Base-by-base conservation (phyloP, 2,329 filamentous ascomycete species). In the Aspergillus alliaceus region DNA sequence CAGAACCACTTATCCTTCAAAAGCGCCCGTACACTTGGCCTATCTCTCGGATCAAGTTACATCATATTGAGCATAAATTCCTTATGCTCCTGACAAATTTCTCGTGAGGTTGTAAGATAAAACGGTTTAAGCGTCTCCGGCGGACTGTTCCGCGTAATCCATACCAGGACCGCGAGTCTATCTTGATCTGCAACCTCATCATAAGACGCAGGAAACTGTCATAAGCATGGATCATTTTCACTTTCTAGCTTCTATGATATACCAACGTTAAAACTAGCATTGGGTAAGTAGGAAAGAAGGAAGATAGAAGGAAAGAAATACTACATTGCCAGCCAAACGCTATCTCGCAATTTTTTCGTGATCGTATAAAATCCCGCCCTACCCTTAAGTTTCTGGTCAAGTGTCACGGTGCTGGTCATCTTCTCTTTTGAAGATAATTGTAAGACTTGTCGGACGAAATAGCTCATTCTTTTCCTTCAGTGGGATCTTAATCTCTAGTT, bases 201-300 rank as follows among this genome's bases (percentile, higher is more conserved):
- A 15, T 67, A 64, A 15, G 60, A 61, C 27, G 40, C 51, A 12
- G 64, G 59, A 54, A 67, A 66, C 35, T 64, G 66, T 12, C 66
- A 61, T 20, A 68, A 69, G 52, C 59, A 65, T 34, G 49, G 44
- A 53, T 66, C 56, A 48, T 65, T 58, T 49, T 64, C 64, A n/a
- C n/a, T n/a, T n/a, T n/a, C n/a, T n/a, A n/a, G n/a, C n/a, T n/a
- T n/a, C n/a, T n/a, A n/a, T n/a, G n/a, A n/a, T n/a, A n/a, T n/a
- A n/a, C n/a, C n/a, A n/a, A n/a, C n/a, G n/a, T n/a, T n/a, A n/a
- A n/a, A n/a, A n/a, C n/a, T n/a, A n/a, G n/a, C n/a, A n/a, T n/a
- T n/a, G n/a, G n/a, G n/a, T n/a, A n/a, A n/a, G n/a, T n/a, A n/a
- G n/a, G n/a, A n/a, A n/a, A n/a, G n/a, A n/a, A n/a, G n/a, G n/a